Conservation (phyloP, 2,329 filamentous ascomycete genomes). For the Fusarium fujikuroi region DNA sequence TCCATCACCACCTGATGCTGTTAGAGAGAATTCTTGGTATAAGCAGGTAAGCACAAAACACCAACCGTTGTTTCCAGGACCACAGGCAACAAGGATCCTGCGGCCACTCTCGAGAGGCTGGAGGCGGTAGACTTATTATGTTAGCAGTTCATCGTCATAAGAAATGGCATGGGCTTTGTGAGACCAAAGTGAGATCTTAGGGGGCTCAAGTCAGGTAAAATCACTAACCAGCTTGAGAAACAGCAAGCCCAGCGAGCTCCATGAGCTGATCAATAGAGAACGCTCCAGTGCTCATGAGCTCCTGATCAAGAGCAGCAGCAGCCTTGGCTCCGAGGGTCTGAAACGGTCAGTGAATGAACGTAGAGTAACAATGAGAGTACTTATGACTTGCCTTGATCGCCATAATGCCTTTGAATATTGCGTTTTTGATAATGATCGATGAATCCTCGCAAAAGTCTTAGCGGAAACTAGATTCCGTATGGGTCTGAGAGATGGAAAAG, state of each 20-base stretch:
- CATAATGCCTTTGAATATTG: conserved; percentile 45
- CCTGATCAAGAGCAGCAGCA: conserved; percentile 88
- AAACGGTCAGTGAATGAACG: conserved; percentile 16
- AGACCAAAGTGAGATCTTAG: not conserved
- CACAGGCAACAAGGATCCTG: conserved; percentile 87
- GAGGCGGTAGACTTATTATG: conserved; percentile 77
- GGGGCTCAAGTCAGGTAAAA: not conserved
- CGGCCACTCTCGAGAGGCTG: conserved; percentile 79
- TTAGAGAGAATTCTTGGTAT: not conserved
- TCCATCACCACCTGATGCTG: conserved; percentile 78
- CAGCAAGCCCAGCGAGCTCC: conserved; percentile 93
- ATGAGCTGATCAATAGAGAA: conserved; percentile 98
- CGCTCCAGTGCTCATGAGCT: conserved; percentile 88
- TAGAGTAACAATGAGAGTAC: not conserved
- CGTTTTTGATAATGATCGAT: not conserved
- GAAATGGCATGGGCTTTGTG: not conserved
- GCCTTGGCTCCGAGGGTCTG: conserved; percentile 89
- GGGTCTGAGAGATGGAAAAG: conserved; percentile 14
- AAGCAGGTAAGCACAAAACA: not conserved
- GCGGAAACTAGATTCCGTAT: not conserved
- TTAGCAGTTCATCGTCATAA: not conserved
- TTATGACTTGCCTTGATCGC: conserved; percentile 46
- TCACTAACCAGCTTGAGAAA: conserved; percentile 82
- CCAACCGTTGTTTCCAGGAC: conserved; percentile 78
- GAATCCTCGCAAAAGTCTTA: not conserved